These are phyloP conservation scores for Halteria grandinella DNA, from an alignment of 73 alveolate species.

Conservation along the genomic window DNA sequence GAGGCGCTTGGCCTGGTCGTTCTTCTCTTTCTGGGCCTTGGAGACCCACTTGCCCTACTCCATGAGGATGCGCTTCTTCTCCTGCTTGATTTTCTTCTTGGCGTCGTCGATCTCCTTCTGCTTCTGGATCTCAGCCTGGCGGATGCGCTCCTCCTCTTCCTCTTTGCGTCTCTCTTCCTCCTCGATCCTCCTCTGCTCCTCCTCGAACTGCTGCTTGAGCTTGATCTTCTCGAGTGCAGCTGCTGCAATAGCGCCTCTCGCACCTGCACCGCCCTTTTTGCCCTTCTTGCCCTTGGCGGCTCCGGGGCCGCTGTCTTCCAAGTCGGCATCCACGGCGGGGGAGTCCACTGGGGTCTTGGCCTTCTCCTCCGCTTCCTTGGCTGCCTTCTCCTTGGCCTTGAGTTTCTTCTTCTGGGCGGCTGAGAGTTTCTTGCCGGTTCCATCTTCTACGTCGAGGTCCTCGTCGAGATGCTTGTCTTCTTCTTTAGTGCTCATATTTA, in stretches of 20 bases:
- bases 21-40: slow-evolving; percentile 64
- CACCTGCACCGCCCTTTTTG: slow-evolving; percentile 59
- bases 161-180: slow-evolving; percentile 62
- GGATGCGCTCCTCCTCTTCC: slow-evolving; percentile 62
- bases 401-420: not conserved
- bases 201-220: slow-evolving; percentile 45
- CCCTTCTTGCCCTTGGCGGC: slow-evolving; percentile 58
- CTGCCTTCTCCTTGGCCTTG: not conserved
- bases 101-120: slow-evolving; percentile 34
- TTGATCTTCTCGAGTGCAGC: slow-evolving; percentile 59
- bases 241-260: slow-evolving; percentile 45
- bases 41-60: slow-evolving; percentile 55
- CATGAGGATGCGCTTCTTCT: slow-evolving; percentile 46
- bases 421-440: slow-evolving; percentile 9
- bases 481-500: slow-evolving; percentile 24
- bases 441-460: not conserved
- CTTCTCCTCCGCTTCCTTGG: slow-evolving; percentile 58
- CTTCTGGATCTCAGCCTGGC: slow-evolving; percentile 39
- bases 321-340: slow-evolving; percentile 39
- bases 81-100: slow-evolving; percentile 66
- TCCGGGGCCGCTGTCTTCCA: slow-evolving; percentile 31
- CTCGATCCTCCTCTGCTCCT: slow-evolving; percentile 1
- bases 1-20: slow-evolving; percentile 60
- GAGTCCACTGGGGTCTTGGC: slow-evolving; percentile 48
- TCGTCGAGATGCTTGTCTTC: not conserved